These are phyloP conservation scores for Caloboletus firmus DNA, from an alignment of 1,284 basidiomycete species.

Conservation along the genomic window DNA sequence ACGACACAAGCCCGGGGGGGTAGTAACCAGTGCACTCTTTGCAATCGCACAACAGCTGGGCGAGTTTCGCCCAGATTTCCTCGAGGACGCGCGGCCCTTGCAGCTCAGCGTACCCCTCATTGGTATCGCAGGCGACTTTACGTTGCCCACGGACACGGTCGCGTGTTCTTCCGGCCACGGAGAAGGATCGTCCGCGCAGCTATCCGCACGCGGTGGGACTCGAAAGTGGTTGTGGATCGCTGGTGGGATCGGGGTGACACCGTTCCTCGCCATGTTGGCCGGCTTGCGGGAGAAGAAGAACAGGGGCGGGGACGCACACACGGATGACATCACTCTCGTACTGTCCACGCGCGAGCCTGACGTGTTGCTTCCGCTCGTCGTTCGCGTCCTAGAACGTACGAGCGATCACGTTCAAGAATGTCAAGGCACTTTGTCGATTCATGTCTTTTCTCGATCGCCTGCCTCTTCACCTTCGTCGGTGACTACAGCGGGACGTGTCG, in stretches of 20 bases:
- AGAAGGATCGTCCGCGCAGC: background rate
- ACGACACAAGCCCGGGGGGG: slow-evolving; percentile 46
- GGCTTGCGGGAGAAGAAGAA: slow-evolving; percentile 2
- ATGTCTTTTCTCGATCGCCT: slow-evolving; percentile 23
- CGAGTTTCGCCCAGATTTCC: slow-evolving; percentile 39
- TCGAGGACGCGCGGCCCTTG: slow-evolving; percentile 39
- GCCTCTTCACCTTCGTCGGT: background rate
- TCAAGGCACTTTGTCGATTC: slow-evolving; percentile 16
- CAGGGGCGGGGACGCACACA: background rate
- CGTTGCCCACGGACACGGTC: slow-evolving; percentile 12
- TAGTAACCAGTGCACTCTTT: slow-evolving; percentile 54
- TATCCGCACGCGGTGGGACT: background rate
- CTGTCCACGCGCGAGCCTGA: slow-evolving; percentile 32
- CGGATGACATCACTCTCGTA: slow-evolving; percentile 21
- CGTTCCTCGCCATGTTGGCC: slow-evolving; percentile 33
- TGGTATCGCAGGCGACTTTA: slow-evolving; percentile 42
- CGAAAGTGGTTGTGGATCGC: slow-evolving; percentile 26
- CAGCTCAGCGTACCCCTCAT: slow-evolving; percentile 35
- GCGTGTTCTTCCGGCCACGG: background rate
- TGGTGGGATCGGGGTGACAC: slow-evolving; percentile 32
- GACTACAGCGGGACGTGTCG: background rate
- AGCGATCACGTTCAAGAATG: background rate
- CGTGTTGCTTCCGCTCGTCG: slow-evolving; percentile 23
- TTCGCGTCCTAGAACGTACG: slow-evolving; percentile 2
- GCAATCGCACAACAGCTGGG: slow-evolving; percentile 43